Percentiles rank a stretch among this genome's conserved stretches.
These are phyloP conservation scores for Ganoderma resinaceum DNA, from an alignment of 1,284 basidiomycete species.

Conservation along the genomic window DNA sequence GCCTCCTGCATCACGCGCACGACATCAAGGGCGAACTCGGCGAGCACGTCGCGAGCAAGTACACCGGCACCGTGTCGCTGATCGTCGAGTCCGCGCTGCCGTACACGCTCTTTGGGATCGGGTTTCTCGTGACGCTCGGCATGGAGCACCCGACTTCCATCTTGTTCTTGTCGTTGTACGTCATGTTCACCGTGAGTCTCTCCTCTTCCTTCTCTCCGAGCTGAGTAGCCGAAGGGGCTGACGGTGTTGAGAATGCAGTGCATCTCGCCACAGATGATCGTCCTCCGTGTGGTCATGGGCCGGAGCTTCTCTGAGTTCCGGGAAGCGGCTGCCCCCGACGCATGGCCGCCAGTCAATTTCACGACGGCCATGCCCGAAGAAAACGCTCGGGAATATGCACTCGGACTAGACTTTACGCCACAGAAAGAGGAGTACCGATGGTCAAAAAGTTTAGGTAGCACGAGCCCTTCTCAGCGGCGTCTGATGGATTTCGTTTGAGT, in stretches of 20 bases:
- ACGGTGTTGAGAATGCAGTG: neutral
- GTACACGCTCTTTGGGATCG: constrained; percentile 23
- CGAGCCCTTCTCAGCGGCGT: neutral
- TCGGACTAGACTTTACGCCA: neutral
- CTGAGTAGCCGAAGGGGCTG: neutral
- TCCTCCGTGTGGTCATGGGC: constrained; percentile 28
- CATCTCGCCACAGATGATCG: constrained; percentile 30
- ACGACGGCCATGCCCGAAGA: neutral
- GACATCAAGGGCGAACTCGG: neutral
- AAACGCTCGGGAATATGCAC: neutral
- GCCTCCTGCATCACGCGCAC: constrained; percentile 2
- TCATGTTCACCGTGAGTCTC: constrained; percentile 29
- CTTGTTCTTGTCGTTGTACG: constrained; percentile 27
- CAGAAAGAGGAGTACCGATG: neutral
- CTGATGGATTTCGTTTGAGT: neutral
- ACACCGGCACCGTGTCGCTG: constrained; percentile 18
- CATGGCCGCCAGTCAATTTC: neutral
- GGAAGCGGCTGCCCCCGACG: neutral
- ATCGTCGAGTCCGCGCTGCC: constrained; percentile 24
- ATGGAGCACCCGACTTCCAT: constrained; percentile 19
- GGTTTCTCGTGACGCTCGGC: constrained; percentile 21
- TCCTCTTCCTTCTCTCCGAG: neutral
- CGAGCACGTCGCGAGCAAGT: constrained; percentile 8
- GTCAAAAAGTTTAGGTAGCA: neutral
- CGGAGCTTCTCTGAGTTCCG: constrained; percentile 16